phyloP scores from a whole-genome alignment of 2,329 filamentous ascomycete species.

The Magnaporthiopsis incrustans region DNA sequence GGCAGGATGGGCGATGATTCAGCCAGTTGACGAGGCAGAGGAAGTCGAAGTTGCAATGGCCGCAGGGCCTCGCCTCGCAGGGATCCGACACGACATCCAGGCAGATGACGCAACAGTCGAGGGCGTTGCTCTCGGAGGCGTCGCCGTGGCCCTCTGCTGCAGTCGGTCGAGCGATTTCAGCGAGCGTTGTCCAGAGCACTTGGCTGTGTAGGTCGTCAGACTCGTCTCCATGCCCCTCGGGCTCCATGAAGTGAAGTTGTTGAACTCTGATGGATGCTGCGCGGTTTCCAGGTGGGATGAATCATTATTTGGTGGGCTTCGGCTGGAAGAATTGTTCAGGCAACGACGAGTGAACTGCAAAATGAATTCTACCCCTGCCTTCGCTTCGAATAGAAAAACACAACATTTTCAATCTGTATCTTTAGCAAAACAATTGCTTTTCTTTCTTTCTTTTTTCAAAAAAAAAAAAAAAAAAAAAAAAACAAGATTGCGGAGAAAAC shows the following conservation, averaged over 20 bases:
- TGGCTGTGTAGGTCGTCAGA: conserved; percentile 27
- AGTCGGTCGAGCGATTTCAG: conserved; percentile 26
- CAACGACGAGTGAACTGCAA: too few species aligned
- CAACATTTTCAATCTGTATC: too few species aligned
- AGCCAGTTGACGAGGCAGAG: conserved; percentile 73
- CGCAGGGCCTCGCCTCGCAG: conserved; percentile 67
- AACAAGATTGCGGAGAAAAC: too few species aligned
- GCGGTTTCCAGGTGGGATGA: neutral
- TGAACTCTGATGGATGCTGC: neutral
- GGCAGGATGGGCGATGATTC: conserved; percentile 48
- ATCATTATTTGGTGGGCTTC: neutral
- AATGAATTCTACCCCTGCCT: too few species aligned
- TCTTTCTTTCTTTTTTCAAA: too few species aligned
- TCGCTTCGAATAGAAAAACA: too few species aligned
- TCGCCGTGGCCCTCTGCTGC: too few species aligned
- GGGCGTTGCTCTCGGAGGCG: too few species aligned
- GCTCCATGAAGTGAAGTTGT: conserved; percentile 5
- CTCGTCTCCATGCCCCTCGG: conserved; percentile 1
- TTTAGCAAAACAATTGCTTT: too few species aligned
- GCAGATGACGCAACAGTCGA: conserved; percentile 72
- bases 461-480: too few species aligned
- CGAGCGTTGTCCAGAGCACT: conserved; percentile 36
- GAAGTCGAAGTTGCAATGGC: conserved; percentile 77
- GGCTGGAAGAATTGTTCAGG: neutral
- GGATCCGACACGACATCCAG: conserved; percentile 66